Percentiles rank a stretch among this genome's conserved stretches.
phyloP scores from a whole-genome alignment of 352 stramenopile genomes.

The Globisporangium nunn region DNA sequence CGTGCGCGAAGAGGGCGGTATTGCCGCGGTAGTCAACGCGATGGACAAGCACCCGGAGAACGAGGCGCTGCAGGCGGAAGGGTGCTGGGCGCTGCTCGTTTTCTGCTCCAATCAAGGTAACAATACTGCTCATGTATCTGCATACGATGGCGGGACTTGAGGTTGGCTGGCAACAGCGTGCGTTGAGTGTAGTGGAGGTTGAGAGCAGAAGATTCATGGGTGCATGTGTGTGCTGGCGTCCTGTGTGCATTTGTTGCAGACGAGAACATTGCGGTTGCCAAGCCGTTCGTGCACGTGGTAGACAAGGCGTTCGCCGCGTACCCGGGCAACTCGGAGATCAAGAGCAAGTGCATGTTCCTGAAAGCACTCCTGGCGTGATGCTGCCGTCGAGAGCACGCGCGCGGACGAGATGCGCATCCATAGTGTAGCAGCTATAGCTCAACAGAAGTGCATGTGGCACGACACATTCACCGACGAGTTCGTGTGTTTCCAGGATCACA shows the following conservation, averaged over 20 bases:
- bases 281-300: constrained; percentile 35
- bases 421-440: too few species aligned
- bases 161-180: too few species aligned
- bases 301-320: constrained; percentile 36
- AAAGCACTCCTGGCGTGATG: constrained; percentile 40
- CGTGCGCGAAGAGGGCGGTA: constrained; percentile 50
- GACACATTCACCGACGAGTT: neutral
- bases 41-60: constrained; percentile 61
- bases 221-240: neutral
- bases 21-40: constrained; percentile 49
- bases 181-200: neutral
- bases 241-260: constrained; percentile 17
- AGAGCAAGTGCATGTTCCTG: constrained; percentile 61
- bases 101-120: constrained; percentile 76
- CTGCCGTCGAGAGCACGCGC: neutral
- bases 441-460: neutral
- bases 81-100: constrained; percentile 67
- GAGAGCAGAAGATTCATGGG: too few species aligned
- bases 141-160: too few species aligned
- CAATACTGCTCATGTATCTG: too few species aligned
- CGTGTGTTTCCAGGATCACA: too few species aligned
- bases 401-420: neutral
- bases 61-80: constrained; percentile 62
- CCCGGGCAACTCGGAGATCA: constrained; percentile 47
- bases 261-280: constrained; percentile 48